Percentiles rank a stretch among this genome's conserved stretches.
Evolutionary conservation across 2,329 filamentous ascomycete species (phyloP).

Genomic region (Ceratocystis harringtonii): DNA sequence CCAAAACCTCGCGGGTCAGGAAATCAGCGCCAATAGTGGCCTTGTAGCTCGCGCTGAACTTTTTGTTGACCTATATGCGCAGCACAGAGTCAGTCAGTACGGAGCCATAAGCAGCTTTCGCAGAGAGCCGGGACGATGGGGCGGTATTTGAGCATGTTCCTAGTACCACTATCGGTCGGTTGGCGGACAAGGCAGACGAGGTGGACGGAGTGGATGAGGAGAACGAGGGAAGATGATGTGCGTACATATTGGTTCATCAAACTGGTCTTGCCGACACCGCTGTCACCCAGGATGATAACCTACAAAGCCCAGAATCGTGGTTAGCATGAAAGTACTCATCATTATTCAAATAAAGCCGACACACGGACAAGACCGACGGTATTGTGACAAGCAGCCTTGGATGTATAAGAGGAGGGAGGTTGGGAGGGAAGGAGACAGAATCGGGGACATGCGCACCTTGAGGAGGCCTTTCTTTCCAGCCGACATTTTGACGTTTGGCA

Average conservation of each 20-base stretch:
- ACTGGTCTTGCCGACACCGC: conserved; percentile 97
- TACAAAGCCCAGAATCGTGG: conserved; percentile 27
- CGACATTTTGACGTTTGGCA: conserved; percentile 40
- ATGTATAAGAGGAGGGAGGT: too few relatives aligned
- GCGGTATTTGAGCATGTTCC: background rate
- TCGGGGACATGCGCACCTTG: conserved; percentile 44
- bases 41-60: conserved; percentile 99
- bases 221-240: background rate
- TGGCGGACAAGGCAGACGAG: background rate
- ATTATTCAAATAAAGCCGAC: background rate
- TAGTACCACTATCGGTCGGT: background rate
- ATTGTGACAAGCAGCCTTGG: background rate
- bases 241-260: conserved; percentile 99
- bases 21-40: conserved; percentile 98
- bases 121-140: background rate
- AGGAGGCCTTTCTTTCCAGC: conserved; percentile 80
- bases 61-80: conserved; percentile 84
- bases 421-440: conserved; percentile 10
- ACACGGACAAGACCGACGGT: background rate
- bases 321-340: background rate
- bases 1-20: conserved; percentile 90
- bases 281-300: conserved; percentile 98
- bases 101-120: background rate
- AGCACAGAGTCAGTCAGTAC: background rate
- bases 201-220: background rate